Percentiles rank a stretch among this genome's conserved stretches.
These are phyloP conservation scores for Chondrostereum purpureum DNA, from an alignment of 1,284 basidiomycete species.

Conservation along the genomic window DNA sequence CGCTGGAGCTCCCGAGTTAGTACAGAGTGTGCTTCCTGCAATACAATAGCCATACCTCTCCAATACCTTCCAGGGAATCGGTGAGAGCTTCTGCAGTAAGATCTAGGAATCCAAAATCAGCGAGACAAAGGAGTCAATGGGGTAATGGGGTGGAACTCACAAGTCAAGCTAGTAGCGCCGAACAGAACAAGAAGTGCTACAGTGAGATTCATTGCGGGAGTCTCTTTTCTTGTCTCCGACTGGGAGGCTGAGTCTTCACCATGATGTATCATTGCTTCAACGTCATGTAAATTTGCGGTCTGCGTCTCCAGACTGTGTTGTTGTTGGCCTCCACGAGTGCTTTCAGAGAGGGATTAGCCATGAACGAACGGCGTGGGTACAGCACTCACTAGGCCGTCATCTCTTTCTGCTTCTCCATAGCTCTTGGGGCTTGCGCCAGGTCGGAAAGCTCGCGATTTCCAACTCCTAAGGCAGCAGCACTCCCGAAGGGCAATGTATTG, in stretches of 20 bases:
- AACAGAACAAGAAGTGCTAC: constrained; percentile 4
- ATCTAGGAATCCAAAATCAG: not conserved
- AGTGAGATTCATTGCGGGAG: constrained; percentile 8
- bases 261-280: too few species aligned
- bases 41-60: too few species aligned
- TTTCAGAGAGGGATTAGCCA: not conserved
- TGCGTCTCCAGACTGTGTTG: not conserved
- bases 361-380: not conserved
- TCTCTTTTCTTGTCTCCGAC: too few species aligned
- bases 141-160: constrained; percentile 1
- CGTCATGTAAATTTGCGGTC: not conserved
- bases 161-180: constrained; percentile 8
- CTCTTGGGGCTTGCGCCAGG: not conserved
- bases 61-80: constrained; percentile 9
- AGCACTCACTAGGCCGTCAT: too few species aligned
- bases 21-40: too few species aligned
- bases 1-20: too few species aligned
- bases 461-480: not conserved
- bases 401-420: not conserved
- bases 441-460: not conserved
- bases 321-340: not conserved
- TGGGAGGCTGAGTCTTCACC: too few species aligned
- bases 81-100: constrained; percentile 11
- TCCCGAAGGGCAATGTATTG: not conserved
- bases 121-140: not conserved